Base-by-base conservation (phyloP, 1,284 basidiomycete genomes). In the Cronartium ribicola region DNA sequence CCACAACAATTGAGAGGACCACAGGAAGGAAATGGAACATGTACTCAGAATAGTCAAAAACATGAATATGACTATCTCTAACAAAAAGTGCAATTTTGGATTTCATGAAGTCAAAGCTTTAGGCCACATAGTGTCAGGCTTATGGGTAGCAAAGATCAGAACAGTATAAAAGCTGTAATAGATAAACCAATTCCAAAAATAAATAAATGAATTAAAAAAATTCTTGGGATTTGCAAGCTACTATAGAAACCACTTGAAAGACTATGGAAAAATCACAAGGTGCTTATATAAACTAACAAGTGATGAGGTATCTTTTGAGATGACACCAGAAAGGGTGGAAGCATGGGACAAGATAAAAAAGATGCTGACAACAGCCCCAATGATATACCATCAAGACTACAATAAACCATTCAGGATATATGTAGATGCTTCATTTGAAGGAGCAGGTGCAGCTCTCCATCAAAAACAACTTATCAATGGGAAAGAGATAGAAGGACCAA, bases 381-480 rank as follows among this genome's bases (percentile, higher is more conserved):
- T 55, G 17, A 36, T 67, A 1, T 37, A 57, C 4, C 37, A 57
- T 10, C 66, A 43, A n/a, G 48, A 67, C 29, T 67, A 37, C 20
- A 67, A 40, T 40, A 11, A 40, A 39, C 66, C 66, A n/a, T 59
- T 67, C 22, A 67, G 40, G 14, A 36, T 67, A 22, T 67, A 67
- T 57, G 37, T 67, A 2, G 66, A 67, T 40, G 51, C 66, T 20
- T 55, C 36, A 20, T 41, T 55, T n/a, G 13, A 20, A 13, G 66
- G 51, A 5, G 39, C 60, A 10, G 66, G 66, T 4, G 66, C 66
- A 14, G 51, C 66, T 13, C 37, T 67, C 2, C 36, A 67, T 29
- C 66, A 67, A 41, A n/a, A 36, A n/a, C 44, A 67, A 51, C 20
- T 37, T 7, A 17, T 57, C 2, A 41, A 67, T 5, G 51, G 17